A percentile compares a stretch with the other conserved stretches of the same genome.
Conservation (phyloP, 345 rosid species). For the Eucalyptus grandis region DNA sequence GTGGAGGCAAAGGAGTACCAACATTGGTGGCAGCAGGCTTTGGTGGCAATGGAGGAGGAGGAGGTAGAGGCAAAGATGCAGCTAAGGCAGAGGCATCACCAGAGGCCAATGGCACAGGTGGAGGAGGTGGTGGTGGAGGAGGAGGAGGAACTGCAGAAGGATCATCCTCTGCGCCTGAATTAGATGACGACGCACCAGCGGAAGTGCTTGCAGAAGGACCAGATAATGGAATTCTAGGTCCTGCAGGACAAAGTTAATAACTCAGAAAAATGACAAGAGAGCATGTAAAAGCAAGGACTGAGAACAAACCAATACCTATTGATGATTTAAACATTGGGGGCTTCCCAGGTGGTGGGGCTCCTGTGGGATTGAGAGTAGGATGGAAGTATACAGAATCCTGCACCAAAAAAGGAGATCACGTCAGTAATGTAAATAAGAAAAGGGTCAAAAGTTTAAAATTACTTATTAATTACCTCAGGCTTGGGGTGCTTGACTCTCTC, state of each 20-base stretch:
- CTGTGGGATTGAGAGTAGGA: slow-evolving; percentile 92
- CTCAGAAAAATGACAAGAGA: not conserved
- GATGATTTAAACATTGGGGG: slow-evolving; percentile 94
- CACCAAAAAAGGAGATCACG: not conserved
- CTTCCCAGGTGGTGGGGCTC: slow-evolving; percentile 99
- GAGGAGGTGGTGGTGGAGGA: slow-evolving; percentile 68
- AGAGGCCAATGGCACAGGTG: slow-evolving; percentile 26
- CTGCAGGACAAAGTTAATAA: slow-evolving; percentile 20
- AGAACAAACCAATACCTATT: slow-evolving; percentile 35
- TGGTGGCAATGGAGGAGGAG: slow-evolving; percentile 90
- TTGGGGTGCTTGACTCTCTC: slow-evolving; percentile 67
- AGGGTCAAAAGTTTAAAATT: not conserved
- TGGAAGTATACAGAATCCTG: slow-evolving; percentile 99
- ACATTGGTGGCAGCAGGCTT: slow-evolving; percentile 22
- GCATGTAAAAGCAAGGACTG: not conserved
- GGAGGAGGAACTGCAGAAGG: slow-evolving; percentile 46
- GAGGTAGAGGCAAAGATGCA: slow-evolving; percentile 70
- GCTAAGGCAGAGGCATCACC: slow-evolving; percentile 30
- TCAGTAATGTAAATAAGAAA: not conserved
- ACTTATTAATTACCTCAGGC: slow-evolving; percentile 59
- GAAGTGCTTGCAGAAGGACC: slow-evolving; percentile 45
- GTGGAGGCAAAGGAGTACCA: slow-evolving; percentile 54
- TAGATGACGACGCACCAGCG: slow-evolving; percentile 55
- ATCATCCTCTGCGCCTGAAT: slow-evolving; percentile 49
- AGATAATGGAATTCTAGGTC: slow-evolving; percentile 71